Percentiles rank a stretch among this genome's conserved stretches.
These are phyloP conservation scores for Alternaria sp. DNA, from an alignment of 2,329 filamentous ascomycete genomes.

Conservation along the genomic window DNA sequence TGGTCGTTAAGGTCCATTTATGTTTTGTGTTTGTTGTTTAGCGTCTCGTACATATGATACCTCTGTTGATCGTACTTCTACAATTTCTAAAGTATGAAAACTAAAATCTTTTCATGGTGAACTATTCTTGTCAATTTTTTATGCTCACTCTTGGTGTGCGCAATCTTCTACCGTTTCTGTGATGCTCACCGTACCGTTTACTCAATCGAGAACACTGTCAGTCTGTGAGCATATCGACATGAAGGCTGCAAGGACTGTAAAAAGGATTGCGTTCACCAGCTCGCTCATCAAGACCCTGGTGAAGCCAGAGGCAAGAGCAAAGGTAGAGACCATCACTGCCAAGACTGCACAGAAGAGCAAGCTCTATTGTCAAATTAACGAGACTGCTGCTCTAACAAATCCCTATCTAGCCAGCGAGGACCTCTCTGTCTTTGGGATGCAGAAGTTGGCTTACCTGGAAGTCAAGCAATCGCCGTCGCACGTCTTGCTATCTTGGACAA, in stretches of 20 bases:
- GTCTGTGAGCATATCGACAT: too few species aligned
- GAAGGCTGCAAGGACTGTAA: too few species aligned
- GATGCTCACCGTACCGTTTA: too few species aligned
- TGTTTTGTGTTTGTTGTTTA: constrained; percentile 4
- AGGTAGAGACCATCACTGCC: too few species aligned
- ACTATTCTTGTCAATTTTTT: not conserved
- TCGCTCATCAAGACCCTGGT: too few species aligned
- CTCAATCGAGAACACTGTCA: not conserved
- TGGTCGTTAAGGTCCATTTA: constrained; percentile 41
- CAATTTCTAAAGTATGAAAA: not conserved
- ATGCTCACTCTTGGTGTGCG: not conserved
- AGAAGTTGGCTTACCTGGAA: not conserved
- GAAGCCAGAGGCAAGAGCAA: too few species aligned
- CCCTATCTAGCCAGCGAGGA: too few species aligned
- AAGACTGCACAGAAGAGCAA: too few species aligned
- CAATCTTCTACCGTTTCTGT: not conserved
- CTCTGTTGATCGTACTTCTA: not conserved
- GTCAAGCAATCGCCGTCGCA: not conserved
- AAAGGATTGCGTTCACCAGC: too few species aligned
- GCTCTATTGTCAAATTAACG: too few species aligned
- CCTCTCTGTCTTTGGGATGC: too few species aligned
- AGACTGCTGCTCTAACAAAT: too few species aligned
- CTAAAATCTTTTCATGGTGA: not conserved
- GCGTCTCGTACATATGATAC: constrained; percentile 13
- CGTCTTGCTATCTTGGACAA: not conserved